These are phyloP conservation scores for Alloascoidea hylecoeti DNA, from an alignment of 805 yeast species.

Conservation along the genomic window DNA sequence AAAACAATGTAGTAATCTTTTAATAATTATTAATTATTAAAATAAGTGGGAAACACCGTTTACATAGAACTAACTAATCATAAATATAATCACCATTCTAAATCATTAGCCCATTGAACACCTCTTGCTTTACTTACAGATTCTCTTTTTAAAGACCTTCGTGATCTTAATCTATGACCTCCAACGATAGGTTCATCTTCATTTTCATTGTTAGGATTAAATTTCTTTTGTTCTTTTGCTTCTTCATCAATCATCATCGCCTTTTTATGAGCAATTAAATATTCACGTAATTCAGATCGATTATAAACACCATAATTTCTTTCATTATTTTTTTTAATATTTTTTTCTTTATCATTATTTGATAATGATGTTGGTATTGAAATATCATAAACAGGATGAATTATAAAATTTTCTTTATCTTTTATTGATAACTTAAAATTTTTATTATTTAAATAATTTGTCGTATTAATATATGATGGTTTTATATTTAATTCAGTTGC, in stretches of 20 bases:
- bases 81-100: neutral
- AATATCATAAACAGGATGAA: too few relatives aligned
- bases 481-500: conserved; percentile 1
- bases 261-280: neutral
- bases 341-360: neutral
- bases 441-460: too few relatives aligned
- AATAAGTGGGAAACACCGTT: neutral
- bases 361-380: too few relatives aligned
- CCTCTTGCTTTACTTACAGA: neutral
- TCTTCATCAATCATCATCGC: too few relatives aligned
- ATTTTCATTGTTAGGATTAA: too few relatives aligned
- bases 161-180: neutral
- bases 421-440: neutral
- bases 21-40: neutral
- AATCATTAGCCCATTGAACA: neutral
- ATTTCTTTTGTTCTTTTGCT: too few relatives aligned
- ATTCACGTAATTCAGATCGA: neutral
- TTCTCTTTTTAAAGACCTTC: neutral
- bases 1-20: neutral
- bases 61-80: neutral
- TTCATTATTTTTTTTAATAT: neutral
- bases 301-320: neutral
- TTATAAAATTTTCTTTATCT: neutral
- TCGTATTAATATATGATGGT: too few relatives aligned
- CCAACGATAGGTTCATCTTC: neutral